Conservation (phyloP, 2,329 filamentous ascomycete genomes). For the Hypoxylon sp. region DNA sequence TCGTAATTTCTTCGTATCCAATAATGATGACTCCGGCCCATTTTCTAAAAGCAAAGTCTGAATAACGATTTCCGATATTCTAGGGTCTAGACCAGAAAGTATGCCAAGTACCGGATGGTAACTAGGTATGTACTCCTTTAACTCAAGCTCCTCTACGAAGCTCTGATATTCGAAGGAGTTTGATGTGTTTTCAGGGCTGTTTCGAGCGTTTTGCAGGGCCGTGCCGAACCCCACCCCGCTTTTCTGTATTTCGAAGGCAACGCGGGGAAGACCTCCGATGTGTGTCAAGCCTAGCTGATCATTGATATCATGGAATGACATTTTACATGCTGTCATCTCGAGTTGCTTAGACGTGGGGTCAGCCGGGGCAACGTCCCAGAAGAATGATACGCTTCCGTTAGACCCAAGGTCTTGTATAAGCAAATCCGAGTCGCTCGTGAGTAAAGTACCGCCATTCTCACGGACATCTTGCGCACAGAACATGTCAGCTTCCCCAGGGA, state of each 20-base stretch:
- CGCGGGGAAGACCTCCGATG: conserved; percentile 53
- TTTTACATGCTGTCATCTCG: conserved; percentile 54
- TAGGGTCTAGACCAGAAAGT: conserved; percentile 52
- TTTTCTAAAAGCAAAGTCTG: conserved; percentile 54
- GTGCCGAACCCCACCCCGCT: conserved; percentile 31
- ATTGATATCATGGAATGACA: conserved; percentile 54
- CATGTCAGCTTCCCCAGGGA: conserved; percentile 87
- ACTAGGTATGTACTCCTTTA: conserved; percentile 48
- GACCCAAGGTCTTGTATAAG: conserved; percentile 79
- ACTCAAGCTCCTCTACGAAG: conserved; percentile 49
- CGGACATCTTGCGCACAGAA: conserved; percentile 80
- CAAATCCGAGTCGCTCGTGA: conserved; percentile 92
- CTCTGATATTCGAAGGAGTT: conserved; percentile 39
- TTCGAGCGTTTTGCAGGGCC: conserved; percentile 49
- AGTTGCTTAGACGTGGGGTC: conserved; percentile 33
- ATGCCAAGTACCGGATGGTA: conserved; percentile 48
- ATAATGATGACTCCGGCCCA: conserved; percentile 47
- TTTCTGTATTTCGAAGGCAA: conserved; percentile 53
- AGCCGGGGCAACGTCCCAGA: conserved; percentile 71
- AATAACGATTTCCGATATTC: conserved; percentile 60
- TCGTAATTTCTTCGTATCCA: conserved; percentile 26
- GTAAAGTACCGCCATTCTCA: conserved; percentile 67
- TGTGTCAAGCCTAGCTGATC: conserved; percentile 40
- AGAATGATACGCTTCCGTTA: conserved; percentile 75
- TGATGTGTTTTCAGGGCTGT: conserved; percentile 51